Evolutionary conservation across 2,329 filamentous ascomycete species (phyloP), one percentile per base, ranked within the genome.

Genomic region (Coleophoma eucalyptorum): DNA sequence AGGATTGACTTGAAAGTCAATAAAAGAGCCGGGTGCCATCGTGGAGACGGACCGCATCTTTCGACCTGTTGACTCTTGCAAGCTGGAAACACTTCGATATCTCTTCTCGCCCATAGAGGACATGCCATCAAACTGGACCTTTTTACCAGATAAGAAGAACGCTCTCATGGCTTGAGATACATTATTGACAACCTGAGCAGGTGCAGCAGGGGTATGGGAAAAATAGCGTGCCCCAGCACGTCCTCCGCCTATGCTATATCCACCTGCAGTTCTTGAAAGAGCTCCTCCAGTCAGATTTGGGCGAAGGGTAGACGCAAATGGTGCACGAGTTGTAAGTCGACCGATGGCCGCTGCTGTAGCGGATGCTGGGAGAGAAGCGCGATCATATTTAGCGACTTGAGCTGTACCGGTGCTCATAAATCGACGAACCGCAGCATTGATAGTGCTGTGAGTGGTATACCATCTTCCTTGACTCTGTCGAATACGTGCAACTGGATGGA

Each of bases 131-230:
- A 92, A 97, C 51, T 89, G 87, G 10, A 88, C 86, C 67, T 92
- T 94, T 63, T 96, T 84, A 0, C 94, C 94, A 0, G 89, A 91
- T n/a, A 96, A 78, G 72, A 90, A 87, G 71, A 99, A 97, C 12
- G 91, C 92, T 49, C 94, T 84, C 63, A 97, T 86, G 5, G 91
- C 94, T 60, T 91, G 86, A 12, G 90, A 96, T n/a, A 97, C 93
- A 69, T 96, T 96, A 68, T 94, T 88, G 47, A 97, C 82, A 43
- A 97, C 90, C 67, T 97, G 90, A 1, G 92, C 90, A 37, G 90
- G 91, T 7, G 86, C 83, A 10, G 89, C 87, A 1, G 93, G 90
- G 1, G 84, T 82, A 71, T 97, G 92, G 1, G 90, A 95, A 72
- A 97, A 97, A 74, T 93, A 93, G 58, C 93, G 81, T 20, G 85